Evolutionary conservation across 108 stramenopile genomes (phyloP).

Genomic region (Nitzschia sp.): DNA sequence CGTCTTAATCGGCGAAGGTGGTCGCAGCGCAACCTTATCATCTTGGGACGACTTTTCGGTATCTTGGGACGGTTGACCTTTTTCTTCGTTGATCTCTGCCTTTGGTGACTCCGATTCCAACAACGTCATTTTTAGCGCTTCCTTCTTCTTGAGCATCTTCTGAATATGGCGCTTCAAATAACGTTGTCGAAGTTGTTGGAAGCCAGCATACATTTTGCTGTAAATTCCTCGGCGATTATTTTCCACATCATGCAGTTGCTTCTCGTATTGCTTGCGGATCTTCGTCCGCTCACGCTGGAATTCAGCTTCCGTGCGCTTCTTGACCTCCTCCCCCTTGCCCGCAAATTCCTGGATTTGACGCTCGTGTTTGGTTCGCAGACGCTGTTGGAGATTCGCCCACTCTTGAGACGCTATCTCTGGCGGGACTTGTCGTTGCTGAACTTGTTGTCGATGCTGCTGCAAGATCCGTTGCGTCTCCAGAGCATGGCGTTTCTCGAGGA

Average conservation of each 20-base stretch:
- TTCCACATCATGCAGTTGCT: slow-evolving; percentile 47
- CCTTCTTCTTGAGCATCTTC: slow-evolving; percentile 35
- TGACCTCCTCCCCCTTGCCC: slow-evolving; percentile 52
- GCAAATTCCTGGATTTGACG: slow-evolving; percentile 57
- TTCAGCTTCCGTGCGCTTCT: slow-evolving; percentile 48
- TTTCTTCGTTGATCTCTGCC: no score
- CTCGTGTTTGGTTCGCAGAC: slow-evolving; percentile 55
- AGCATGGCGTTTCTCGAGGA: slow-evolving; percentile 44
- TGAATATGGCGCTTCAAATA: slow-evolving; percentile 68
- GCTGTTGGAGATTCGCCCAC: slow-evolving; percentile 48
- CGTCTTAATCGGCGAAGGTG: slow-evolving; percentile 45
- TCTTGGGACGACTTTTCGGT: slow-evolving; percentile 2
- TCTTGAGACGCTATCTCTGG: slow-evolving; percentile 46
- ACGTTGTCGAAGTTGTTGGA: slow-evolving; percentile 46
- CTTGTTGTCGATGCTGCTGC: slow-evolving; percentile 53
- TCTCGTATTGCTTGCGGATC: slow-evolving; percentile 52
- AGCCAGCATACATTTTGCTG: slow-evolving; percentile 35
- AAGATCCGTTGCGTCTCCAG: slow-evolving; percentile 42
- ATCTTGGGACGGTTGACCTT: neutral
- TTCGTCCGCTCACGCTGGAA: slow-evolving; percentile 49
- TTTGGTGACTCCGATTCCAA: neutral
- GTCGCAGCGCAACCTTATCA: slow-evolving; percentile 32
- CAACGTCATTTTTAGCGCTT: neutral
- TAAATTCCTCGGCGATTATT: slow-evolving; percentile 32
- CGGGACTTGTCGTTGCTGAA: slow-evolving; percentile 37